Percentiles rank a stretch among this genome's conserved stretches.
Evolutionary conservation across 768 basidiomycete species (phyloP).

Genomic region (Termitomyces sp.): DNA sequence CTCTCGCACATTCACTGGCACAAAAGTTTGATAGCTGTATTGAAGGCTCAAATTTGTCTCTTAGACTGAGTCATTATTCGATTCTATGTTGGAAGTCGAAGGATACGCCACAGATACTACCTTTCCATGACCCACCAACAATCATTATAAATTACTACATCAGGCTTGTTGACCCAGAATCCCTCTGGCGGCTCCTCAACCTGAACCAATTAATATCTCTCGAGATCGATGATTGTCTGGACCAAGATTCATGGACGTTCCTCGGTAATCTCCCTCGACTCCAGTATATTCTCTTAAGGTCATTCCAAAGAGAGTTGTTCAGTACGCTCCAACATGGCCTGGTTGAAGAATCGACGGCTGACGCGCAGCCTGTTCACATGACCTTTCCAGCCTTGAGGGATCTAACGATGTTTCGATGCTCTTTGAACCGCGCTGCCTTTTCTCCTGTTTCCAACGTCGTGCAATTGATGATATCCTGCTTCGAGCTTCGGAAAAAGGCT

Average conservation of each 20-base stretch:
- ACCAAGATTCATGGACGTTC: neutral
- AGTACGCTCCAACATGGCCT: neutral
- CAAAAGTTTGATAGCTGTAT: neutral
- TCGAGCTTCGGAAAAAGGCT: neutral
- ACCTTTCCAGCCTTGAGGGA: neutral
- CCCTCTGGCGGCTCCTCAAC: neutral
- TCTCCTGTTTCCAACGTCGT: neutral
- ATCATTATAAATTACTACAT: fast-evolving
- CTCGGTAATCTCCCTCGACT: neutral
- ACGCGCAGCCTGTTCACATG: neutral
- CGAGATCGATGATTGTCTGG: neutral
- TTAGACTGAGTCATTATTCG: no score
- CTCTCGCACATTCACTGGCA: neutral
- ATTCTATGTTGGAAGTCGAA: neutral
- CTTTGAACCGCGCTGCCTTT: neutral
- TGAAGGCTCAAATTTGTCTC: neutral
- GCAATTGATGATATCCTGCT: neutral
- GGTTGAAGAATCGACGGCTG: neutral
- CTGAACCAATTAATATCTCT: neutral
- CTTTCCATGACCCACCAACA: neutral
- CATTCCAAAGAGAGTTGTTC: neutral
- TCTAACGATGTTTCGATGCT: neutral
- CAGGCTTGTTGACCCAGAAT: no score
- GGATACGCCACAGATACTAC: neutral
- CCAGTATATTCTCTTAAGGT: neutral